Evolutionary conservation across 257 asterid species (phyloP), one percentile per base, ranked within the genome.

Genomic region (Solanum virginianum): DNA sequence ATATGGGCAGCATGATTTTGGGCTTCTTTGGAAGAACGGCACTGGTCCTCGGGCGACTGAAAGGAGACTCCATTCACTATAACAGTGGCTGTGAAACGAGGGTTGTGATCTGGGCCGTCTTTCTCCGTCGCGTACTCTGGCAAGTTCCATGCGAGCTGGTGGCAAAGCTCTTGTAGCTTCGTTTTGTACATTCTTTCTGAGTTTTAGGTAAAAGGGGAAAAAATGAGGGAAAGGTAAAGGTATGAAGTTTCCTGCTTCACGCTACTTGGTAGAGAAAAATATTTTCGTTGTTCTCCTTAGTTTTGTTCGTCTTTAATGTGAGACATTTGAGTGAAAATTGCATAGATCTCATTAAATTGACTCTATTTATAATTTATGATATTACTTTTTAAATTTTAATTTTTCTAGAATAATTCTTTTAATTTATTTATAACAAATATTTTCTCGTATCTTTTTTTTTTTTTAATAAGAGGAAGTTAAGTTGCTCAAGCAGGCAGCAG

Each of bases 141-240:
- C 53, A 92, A 86, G 11, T 86, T 88, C 97, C 97, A 92, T 2
- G 83, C 66, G 18, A 39, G 43, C 43, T 88, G 81, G 74, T 94
- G 98, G 24, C 97, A 94, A 0, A 93, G 53, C 89, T 92, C 98
- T 85, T 94, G 97, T 62, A 94, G 85, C 90, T 86, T 91, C 22
- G 87, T 83, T 85, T 95, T 95, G 85, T 83, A 90, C 97, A 95
- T 95, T 80, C 24, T 20, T 17, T 10, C 24, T 11, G 26, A 13
- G 43, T 45, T n/a, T 15, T 45, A 39, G 11, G 57, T 68, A 8
- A 16, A 17, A 12, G 13, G 47, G 9, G 20, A 4, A 59, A 59
- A 59, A 57, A 18, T 59, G 65, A 59, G 65, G 65, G 47, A 12
- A 59, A 59, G 29, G 7, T 59, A 12, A 59, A 59, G 14, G 14